Conservation (phyloP, 768 basidiomycete species). For the Asterophora lycoperdoides region DNA sequence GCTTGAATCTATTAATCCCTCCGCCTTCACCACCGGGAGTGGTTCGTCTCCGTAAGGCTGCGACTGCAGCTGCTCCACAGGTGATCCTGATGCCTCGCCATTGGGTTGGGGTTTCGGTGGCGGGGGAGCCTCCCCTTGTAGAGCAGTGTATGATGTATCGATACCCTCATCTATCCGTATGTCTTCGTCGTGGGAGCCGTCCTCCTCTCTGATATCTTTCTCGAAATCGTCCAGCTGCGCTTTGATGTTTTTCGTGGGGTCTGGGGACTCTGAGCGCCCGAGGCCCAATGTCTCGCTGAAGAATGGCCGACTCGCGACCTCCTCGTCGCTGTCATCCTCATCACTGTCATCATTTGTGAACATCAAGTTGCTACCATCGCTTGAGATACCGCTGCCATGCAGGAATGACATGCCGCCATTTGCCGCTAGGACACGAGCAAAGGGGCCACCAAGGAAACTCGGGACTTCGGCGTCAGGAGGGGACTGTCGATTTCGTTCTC, state of each 20-base stretch:
- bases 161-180: conserved; percentile 25
- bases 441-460: conserved; percentile 31
- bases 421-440: conserved; percentile 50
- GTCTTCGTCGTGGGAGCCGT: conserved; percentile 35
- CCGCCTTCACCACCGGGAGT: conserved; percentile 48
- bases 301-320: conserved; percentile 33
- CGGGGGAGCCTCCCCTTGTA: conserved; percentile 44
- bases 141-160: conserved; percentile 18
- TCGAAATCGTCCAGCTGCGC: conserved; percentile 63
- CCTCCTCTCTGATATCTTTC: conserved; percentile 37
- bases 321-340: conserved; percentile 44
- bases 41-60: conserved; percentile 52
- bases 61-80: conserved; percentile 46
- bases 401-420: conserved; percentile 60
- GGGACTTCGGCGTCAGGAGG: conserved; percentile 32
- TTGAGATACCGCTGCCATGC: conserved; percentile 49
- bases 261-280: conserved; percentile 39
- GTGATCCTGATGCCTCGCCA: conserved; percentile 37
- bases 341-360: conserved; percentile 60
- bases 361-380: conserved; percentile 50
- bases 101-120: conserved; percentile 43
- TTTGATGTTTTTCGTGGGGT: conserved; percentile 54
- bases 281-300: conserved; percentile 47
- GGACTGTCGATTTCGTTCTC: conserved; percentile 29
- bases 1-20: conserved; percentile 63